Conservation (phyloP, 805 yeast genomes). For the Naumovozyma castellii region DNA sequence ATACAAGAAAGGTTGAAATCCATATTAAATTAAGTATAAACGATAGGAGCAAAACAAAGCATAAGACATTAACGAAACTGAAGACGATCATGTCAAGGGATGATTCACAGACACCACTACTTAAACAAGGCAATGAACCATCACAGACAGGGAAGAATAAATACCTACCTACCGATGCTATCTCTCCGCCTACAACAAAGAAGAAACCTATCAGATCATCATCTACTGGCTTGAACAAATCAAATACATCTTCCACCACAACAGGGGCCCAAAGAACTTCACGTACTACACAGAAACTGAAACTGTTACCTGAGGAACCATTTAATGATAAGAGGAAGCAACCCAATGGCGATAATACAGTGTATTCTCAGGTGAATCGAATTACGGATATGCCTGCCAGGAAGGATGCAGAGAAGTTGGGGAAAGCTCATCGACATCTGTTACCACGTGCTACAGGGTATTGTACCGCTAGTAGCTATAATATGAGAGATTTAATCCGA, state of each 20-base stretch:
- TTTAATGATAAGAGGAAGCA: conserved; percentile 14
- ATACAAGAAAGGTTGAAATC: too few relatives aligned
- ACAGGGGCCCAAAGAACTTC: conserved; percentile 64
- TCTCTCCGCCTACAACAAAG: background rate
- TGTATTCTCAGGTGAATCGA: conserved; percentile 73
- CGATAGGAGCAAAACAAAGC: background rate
- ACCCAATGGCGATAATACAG: conserved; percentile 24
- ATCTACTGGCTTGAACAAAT: background rate
- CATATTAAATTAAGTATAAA: too few relatives aligned
- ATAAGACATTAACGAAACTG: background rate
- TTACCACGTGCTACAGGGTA: conserved; percentile 93
- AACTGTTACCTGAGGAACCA: conserved; percentile 57
- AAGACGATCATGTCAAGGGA: background rate
- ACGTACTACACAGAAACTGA: conserved; percentile 63
- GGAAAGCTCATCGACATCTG: conserved; percentile 63
- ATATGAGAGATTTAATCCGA: conserved; percentile 74
- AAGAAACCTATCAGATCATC: background rate
- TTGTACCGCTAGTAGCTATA: conserved; percentile 89
- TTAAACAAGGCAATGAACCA: background rate
- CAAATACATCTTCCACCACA: background rate
- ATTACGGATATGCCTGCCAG: conserved; percentile 85
- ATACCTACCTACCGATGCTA: background rate
- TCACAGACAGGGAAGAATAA: too few relatives aligned
- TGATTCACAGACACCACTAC: background rate
- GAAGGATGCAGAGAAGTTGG: conserved; percentile 86